Conservation (phyloP, 345 rosid species). For the Carallia brachiata region DNA sequence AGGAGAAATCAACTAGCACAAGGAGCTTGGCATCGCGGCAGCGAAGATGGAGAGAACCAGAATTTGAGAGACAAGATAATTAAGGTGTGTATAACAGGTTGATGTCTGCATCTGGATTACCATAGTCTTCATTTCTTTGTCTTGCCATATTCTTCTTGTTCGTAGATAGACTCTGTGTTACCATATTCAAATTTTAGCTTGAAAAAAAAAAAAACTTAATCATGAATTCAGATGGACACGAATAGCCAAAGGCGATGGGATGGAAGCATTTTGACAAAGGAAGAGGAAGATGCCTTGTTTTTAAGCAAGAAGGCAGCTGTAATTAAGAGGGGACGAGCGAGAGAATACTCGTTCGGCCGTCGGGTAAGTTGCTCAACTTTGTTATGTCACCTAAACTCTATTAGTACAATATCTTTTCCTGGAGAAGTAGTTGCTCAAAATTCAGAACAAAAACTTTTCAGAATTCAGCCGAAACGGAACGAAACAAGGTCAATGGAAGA, state of each 20-base stretch:
- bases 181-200: no score
- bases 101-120: background rate
- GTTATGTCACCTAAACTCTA: background rate
- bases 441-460: constrained; percentile 22
- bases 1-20: constrained; percentile 45
- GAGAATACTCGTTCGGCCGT: constrained; percentile 58
- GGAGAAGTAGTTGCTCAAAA: background rate
- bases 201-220: background rate
- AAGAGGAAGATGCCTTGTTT: constrained; percentile 61
- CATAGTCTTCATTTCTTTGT: background rate
- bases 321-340: constrained; percentile 63
- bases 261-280: constrained; percentile 72
- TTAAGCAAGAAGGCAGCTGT: constrained; percentile 73
- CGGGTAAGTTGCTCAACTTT: constrained; percentile 43
- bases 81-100: constrained; percentile 33
- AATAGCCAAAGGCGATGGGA: constrained; percentile 77
- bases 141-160: background rate
- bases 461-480: constrained; percentile 81
- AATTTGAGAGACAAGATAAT: constrained; percentile 50
- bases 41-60: constrained; percentile 44
- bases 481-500: constrained; percentile 53
- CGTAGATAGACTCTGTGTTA: no score
- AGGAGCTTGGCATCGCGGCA: constrained; percentile 34
- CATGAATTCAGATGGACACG: constrained; percentile 52
- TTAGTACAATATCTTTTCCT: background rate